Evolutionary conservation across 2,329 filamentous ascomycete genomes (phyloP), one percentile per base, ranked within the genome.

Genomic region (Beauveria medogensis): DNA sequence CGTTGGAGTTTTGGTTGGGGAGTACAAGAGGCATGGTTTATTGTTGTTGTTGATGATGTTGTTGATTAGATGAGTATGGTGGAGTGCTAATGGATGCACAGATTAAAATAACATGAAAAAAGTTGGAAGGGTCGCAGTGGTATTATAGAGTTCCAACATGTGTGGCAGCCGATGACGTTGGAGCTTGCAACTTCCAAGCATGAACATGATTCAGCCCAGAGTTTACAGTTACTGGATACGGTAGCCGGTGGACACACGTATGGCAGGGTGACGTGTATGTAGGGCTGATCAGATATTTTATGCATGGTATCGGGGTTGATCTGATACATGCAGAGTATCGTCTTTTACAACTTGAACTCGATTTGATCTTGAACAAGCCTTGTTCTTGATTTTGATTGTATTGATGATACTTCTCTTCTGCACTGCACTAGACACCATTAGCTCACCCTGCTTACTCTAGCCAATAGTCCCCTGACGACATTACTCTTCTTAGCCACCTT

Each of bases 1-100:
- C 72, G 63, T 73, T 74, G 64, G 73, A 76, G 64, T 77, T 84
- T 66, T 86, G 74, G 69, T 81, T 82, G 60, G 84, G 83, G 20
- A 85, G 79, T 67, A 87, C 78, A 73, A 87, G 84, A 82, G 85
- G 85, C 85, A 88, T 86, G 75, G n/a, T 71, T 63, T 63, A 44
- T 28, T 55, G 51, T 63, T 57, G 54, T 37, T 57, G 52, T 22
- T 57, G 4, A 52, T 16, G 24, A 4, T 55, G 34, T 9, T 46
- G 16, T 34, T 51, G 34, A 37, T 37, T 6, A 6, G 18, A 22
- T 46, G 24, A 14, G 9, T 30, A 18, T 41, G 16, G 34, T n/a
- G 18, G 43, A 12, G n/a, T 7, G n/a, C 5, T 6, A 14, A 14
- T 34, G 18, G 18, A 37, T 52, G 48, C 16, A 14, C 3, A 53